Evolutionary conservation across 129 eudicot species (phyloP).

Genomic region (Silybum marianum): DNA sequence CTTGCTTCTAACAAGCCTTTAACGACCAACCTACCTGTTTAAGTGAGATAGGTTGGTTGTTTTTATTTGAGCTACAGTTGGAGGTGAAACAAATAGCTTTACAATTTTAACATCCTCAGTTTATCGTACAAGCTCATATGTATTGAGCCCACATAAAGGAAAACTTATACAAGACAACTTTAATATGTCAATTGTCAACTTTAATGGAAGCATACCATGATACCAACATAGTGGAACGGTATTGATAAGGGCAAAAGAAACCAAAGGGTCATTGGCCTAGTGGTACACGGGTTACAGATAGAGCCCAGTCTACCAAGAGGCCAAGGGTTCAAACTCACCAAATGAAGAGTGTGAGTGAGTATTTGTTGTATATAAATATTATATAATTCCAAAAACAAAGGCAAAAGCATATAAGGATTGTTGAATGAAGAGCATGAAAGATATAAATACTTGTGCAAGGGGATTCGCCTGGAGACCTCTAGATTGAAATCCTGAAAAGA

Average conservation of each 20-base stretch:
- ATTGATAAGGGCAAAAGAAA: neutral
- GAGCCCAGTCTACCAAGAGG: no score
- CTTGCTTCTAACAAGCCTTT: neutral
- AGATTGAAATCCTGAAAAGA: slow-evolving; percentile 94
- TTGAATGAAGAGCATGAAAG: slow-evolving; percentile 15
- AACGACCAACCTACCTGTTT: neutral
- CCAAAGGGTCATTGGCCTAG: no score
- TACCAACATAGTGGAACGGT: neutral
- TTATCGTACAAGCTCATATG: no score
- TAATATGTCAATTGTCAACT: neutral
- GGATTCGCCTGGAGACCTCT: slow-evolving; percentile 99
- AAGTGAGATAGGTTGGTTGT: neutral
- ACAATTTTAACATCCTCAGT: no score
- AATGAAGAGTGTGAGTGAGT: no score
- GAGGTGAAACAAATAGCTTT: no score
- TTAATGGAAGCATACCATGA: neutral
- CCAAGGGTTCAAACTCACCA: no score
- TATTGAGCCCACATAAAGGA: no score
- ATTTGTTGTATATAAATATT: no score
- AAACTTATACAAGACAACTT: no score
- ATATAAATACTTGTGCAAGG: slow-evolving; percentile 78
- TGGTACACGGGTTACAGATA: no score
- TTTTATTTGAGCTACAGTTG: no score
- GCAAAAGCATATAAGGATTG: neutral
- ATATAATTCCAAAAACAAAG: neutral